These are phyloP conservation scores for Lantana camara DNA, from an alignment of 257 asterid genomes.

Conservation along the genomic window DNA sequence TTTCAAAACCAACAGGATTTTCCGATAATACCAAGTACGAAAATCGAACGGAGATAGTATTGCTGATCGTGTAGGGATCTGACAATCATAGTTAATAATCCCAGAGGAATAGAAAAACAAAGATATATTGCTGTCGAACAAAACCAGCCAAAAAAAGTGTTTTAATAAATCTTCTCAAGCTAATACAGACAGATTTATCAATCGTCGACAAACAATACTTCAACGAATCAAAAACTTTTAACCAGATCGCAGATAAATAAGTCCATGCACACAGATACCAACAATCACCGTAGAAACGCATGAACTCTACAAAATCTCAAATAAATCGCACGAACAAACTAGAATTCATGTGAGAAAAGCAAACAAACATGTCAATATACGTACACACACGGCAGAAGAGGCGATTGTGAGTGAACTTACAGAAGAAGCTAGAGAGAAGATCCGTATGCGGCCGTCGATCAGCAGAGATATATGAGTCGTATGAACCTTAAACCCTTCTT, in stretches of 20 bases:
- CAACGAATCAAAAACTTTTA: not conserved
- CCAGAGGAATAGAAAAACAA: too few relatives aligned
- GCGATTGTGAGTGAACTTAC: too few relatives aligned
- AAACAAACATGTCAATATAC: not conserved
- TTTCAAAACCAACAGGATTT: not conserved
- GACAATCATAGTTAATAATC: not conserved
- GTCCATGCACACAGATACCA: not conserved
- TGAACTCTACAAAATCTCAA: not conserved
- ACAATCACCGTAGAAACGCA: too few relatives aligned
- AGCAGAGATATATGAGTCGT: too few relatives aligned
- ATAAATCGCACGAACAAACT: not conserved
- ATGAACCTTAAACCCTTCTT: too few relatives aligned
- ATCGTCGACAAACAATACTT: too few relatives aligned
- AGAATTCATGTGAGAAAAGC: not conserved
- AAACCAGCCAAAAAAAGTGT: not conserved
- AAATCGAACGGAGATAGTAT: not conserved
- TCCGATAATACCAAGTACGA: not conserved
- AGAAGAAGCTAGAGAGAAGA: too few relatives aligned
- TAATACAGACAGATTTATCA: not conserved
- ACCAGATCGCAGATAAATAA: not conserved
- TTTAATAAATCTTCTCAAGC: not conserved
- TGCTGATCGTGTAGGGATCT: too few relatives aligned
- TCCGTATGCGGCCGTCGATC: too few relatives aligned
- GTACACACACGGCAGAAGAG: too few relatives aligned
- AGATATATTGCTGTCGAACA: too few relatives aligned